Evolutionary conservation across 1,139 yeast genomes (phyloP), one percentile per base, ranked within the genome.

Genomic region (Meyerozyma carpophila): DNA sequence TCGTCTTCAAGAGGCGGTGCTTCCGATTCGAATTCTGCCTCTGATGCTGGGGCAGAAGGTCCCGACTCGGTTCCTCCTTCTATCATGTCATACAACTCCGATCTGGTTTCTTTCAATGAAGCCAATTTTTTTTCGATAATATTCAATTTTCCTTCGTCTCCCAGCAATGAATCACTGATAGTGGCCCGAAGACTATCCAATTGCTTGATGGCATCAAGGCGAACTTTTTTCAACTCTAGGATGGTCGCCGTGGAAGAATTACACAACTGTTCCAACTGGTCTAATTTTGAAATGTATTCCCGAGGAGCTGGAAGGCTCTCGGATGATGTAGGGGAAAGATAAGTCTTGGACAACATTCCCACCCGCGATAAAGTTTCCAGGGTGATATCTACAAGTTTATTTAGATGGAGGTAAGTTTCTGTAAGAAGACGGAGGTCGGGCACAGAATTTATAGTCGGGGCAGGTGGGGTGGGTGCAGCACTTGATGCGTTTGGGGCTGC

Each of bases 261-360:
- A 42, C 79, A 68, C 34, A 74, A 58, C 44, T 68, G 65, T 47
- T 74, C 79, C 48, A 75, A 63, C 40, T 66, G 56, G 45, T 68
- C 67, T 40, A 79, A 63, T 53, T 75, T 75, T 29, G 72, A 59
- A 7, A 75, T 63, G 56, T 77, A 78, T 24, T 68, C 66, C 29
- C 68, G 65, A 5, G 84, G 82, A 8, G 77, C 71, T 2, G 83
- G 83, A 39, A 78, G 63, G 41, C 67, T 68, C 32, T 77, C 81
- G 27, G 73, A 63, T 6, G 62, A 64, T 13, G 68, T 56, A 3
- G 73, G 74, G 0, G 76, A 74, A n/a, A 73, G 53, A 49, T 73
- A 74, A 1, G 63, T 60, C 28, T 68, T 65, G 7, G 75, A 63
- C 48, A 76, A 75, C 34, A 70, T 63, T 1, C 73, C 72, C 41